These are phyloP conservation scores for Anaeramoeba ignava DNA, from an alignment of 78 protist species.

Conservation along the genomic window DNA sequence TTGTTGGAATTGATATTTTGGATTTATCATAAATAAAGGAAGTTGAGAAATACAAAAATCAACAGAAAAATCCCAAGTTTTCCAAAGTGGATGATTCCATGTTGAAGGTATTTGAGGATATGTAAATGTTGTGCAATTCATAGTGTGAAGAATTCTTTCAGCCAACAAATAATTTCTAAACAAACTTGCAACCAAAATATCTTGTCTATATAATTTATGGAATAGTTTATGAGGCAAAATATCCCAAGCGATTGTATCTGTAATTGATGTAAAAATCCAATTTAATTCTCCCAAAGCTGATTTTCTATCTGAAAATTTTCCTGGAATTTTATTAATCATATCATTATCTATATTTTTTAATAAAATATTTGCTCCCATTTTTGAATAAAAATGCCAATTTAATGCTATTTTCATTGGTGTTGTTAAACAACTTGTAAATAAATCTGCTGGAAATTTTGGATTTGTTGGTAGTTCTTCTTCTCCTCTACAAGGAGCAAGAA, in stretches of 20 bases:
- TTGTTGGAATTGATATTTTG: not conserved
- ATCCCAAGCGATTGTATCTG: slow-evolving; percentile 98
- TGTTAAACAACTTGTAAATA: too few relatives aligned
- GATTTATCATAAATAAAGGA: not conserved
- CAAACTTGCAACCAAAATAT: slow-evolving; percentile 76
- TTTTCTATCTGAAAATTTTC: not conserved
- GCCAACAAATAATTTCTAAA: slow-evolving; percentile 93
- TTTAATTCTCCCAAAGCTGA: slow-evolving; percentile 71
- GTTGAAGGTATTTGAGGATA: slow-evolving; percentile 77
- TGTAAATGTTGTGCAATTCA: slow-evolving; percentile 77
- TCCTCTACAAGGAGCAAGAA: too few relatives aligned
- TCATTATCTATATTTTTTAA: not conserved
- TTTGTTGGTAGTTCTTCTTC: too few relatives aligned
- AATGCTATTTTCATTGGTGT: too few relatives aligned
- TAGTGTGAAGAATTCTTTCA: slow-evolving; percentile 70
- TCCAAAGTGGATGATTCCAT: slow-evolving; percentile 57
- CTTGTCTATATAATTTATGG: slow-evolving; percentile 81
- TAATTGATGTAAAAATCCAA: slow-evolving; percentile 96
- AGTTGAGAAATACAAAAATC: slow-evolving; percentile 54
- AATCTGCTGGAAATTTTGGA: too few relatives aligned
- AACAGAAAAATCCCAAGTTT: slow-evolving; percentile 81
- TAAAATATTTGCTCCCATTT: not conserved
- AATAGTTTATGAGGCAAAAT: slow-evolving; percentile 57
- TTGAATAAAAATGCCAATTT: not conserved
- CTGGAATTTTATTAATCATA: not conserved